Evolutionary conservation across 495 filamentous ascomycete species (phyloP).

Genomic region (Umbilicaria muhlenbergii): DNA sequence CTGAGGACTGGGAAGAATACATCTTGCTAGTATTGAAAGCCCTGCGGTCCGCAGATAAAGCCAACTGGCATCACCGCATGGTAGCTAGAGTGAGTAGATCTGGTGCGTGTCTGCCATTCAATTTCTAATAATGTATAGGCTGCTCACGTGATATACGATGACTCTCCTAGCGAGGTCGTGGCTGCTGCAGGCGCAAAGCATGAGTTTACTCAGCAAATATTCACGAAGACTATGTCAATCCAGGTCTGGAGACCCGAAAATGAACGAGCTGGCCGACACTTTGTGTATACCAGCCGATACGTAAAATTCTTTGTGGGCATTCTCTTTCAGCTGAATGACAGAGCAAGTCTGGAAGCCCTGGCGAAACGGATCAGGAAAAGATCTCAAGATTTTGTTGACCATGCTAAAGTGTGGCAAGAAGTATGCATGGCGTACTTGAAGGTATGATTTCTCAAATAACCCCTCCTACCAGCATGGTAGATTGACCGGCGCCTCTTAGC

Average conservation of each 20-base stretch:
- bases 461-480: neutral
- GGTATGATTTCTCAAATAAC: conserved; percentile 8
- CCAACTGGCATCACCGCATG: conserved; percentile 95
- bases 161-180: conserved; percentile 24
- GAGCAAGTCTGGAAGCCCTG: conserved; percentile 61
- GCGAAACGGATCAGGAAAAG: conserved; percentile 71
- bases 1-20: conserved; percentile 58
- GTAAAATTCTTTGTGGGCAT: conserved; percentile 64
- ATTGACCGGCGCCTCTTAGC: conserved; percentile 11
- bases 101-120: neutral
- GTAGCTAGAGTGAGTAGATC: conserved; percentile 41
- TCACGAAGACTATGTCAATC: conserved; percentile 86
- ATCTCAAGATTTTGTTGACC: conserved; percentile 69
- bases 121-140: conserved; percentile 22
- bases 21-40: conserved; percentile 55
- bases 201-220: conserved; percentile 72
- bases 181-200: conserved; percentile 48
- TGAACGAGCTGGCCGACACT: conserved; percentile 81
- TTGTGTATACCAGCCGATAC: conserved; percentile 86
- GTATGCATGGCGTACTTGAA: conserved; percentile 58
- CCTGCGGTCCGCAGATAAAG: conserved; percentile 75
- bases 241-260: conserved; percentile 94
- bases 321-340: conserved; percentile 61
- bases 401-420: conserved; percentile 71
- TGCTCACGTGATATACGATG: conserved; percentile 61